These are phyloP conservation scores for Trifolium fragiferum DNA, from an alignment of 306 rosid genomes.

Conservation along the genomic window DNA sequence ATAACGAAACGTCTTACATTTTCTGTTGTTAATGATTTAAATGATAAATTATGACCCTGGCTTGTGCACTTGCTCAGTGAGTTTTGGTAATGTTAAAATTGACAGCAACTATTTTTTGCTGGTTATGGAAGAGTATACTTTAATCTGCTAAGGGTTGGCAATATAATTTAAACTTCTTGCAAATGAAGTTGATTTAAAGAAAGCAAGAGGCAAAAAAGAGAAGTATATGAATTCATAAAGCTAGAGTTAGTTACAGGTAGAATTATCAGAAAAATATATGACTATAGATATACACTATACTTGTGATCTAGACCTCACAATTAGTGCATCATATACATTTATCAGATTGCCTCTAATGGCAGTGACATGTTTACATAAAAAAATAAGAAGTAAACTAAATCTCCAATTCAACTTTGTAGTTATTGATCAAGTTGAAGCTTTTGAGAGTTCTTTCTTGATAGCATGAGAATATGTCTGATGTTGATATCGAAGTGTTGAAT, in stretches of 20 bases:
- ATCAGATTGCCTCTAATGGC: constrained; percentile 25
- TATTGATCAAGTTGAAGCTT: constrained; percentile 46
- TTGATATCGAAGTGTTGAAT: constrained; percentile 79
- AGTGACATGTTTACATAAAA: constrained; percentile 22
- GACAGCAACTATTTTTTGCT: neutral
- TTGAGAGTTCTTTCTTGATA: constrained; percentile 62
- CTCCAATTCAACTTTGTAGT: constrained; percentile 15
- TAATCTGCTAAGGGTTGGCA: neutral
- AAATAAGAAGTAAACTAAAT: constrained; percentile 5
- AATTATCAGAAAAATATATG: constrained; percentile 21
- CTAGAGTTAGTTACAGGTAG: constrained; percentile 35
- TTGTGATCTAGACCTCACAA: constrained; percentile 42
- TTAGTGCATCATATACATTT: constrained; percentile 41
- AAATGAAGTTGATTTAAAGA: neutral
- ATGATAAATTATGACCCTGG: neutral
- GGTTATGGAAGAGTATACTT: neutral
- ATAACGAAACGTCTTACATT: neutral
- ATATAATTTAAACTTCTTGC: neutral
- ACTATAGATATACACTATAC: constrained; percentile 41
- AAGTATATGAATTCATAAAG: neutral
- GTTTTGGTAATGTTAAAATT: neutral
- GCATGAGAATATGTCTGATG: constrained; percentile 80
- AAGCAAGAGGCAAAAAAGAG: neutral
- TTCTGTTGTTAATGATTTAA: neutral
- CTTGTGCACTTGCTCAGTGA: neutral